Evolutionary conservation across 2,329 filamentous ascomycete species (phyloP).

Genomic region (Talaromyces atroroseus): DNA sequence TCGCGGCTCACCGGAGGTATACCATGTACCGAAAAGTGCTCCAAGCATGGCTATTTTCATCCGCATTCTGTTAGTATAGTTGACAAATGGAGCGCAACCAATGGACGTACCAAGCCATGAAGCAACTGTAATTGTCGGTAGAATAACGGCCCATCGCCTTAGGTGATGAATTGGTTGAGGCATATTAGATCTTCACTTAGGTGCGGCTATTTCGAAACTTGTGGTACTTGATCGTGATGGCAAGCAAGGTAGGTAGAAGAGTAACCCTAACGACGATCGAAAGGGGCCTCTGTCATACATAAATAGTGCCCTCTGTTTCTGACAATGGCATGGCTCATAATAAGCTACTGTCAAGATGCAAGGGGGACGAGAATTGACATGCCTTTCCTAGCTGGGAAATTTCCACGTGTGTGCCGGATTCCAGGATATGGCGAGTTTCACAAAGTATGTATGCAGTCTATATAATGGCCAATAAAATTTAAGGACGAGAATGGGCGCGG

Average conservation of each 20-base stretch:
- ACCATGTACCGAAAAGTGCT: conserved; percentile 11
- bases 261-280: no score
- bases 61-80: neutral
- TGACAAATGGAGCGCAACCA: neutral
- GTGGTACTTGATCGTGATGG: neutral
- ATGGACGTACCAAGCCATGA: conserved; percentile 9
- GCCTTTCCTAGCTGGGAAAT: neutral
- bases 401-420: neutral
- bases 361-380: neutral
- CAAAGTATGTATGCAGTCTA: neutral
- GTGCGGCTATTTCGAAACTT: neutral
- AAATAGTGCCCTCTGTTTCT: no score
- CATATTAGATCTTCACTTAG: neutral
- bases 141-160: conserved; percentile 3
- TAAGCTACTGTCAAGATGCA: neutral
- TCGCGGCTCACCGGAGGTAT: conserved; percentile 7
- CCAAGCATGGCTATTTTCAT: conserved; percentile 8
- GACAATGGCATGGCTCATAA: neutral
- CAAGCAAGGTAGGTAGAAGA: neutral
- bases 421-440: neutral
- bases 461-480: neutral
- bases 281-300: no score
- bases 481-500: neutral
- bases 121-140: conserved; percentile 9
- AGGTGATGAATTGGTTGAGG: neutral